Conservation (phyloP, 2,329 filamentous ascomycete genomes). For the Sporothrix pallida region DNA sequence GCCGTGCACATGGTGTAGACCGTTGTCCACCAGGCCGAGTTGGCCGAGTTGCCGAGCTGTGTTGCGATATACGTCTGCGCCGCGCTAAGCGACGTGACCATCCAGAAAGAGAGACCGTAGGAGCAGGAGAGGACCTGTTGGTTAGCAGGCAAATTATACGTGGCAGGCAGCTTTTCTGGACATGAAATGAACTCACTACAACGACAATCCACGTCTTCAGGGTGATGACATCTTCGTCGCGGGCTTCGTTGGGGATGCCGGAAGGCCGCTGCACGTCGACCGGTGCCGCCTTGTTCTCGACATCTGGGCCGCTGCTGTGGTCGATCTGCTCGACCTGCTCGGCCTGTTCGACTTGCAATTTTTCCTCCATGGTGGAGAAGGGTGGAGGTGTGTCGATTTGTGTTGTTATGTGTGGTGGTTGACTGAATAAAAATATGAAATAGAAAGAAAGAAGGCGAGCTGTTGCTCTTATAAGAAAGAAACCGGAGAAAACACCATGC, state of each 20-base stretch:
- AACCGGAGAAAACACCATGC: background rate
- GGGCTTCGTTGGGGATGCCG: slow-evolving; percentile 28
- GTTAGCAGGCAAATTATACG: background rate
- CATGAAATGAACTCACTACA: background rate
- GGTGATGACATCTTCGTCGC: slow-evolving; percentile 30
- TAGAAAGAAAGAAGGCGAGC: background rate
- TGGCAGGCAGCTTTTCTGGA: too few species aligned
- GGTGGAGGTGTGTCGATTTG: background rate
- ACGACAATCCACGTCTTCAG: slow-evolving; percentile 33
- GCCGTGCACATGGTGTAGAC: slow-evolving; percentile 32
- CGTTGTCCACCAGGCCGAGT: slow-evolving; percentile 31
- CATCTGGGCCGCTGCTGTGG: slow-evolving; percentile 26
- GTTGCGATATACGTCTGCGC: slow-evolving; percentile 29
- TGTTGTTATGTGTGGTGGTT: background rate
- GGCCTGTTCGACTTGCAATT: slow-evolving; percentile 26
- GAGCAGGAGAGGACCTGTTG: slow-evolving; percentile 30
- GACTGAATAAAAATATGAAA: background rate
- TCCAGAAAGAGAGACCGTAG: slow-evolving; percentile 32
- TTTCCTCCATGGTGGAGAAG: slow-evolving; percentile 28
- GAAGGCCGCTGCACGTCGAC: background rate
- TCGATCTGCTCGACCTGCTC: slow-evolving; percentile 27
- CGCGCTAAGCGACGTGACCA: slow-evolving; percentile 28
- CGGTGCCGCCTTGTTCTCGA: background rate
- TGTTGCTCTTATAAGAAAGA: background rate
- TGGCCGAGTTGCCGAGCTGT: slow-evolving; percentile 31